Evolutionary conservation across 768 basidiomycete species (phyloP).

Genomic region (Botryobasidium botryosum): DNA sequence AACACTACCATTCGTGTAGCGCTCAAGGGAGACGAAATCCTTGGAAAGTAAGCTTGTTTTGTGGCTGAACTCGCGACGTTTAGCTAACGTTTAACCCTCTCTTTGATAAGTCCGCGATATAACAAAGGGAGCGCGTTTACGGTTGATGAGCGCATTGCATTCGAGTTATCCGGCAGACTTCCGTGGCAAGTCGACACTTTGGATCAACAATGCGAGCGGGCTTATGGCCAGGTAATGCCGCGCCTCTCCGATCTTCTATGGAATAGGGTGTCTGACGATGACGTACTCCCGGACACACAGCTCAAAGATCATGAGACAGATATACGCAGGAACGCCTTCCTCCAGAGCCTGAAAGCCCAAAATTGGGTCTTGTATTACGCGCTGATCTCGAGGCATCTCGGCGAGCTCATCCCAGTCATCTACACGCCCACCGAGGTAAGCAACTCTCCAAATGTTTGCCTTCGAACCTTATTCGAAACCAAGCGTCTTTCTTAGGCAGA

Average conservation of each 20-base stretch:
- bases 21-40: too few species aligned
- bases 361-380: conserved; percentile 71
- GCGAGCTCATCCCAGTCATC: conserved; percentile 51
- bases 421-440: conserved; percentile 62
- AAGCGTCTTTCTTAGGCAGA: conserved; percentile 34
- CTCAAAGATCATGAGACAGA: conserved; percentile 22
- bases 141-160: conserved; percentile 42
- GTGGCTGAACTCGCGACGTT: too few species aligned
- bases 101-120: too few species aligned
- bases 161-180: conserved; percentile 33
- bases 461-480: background rate
- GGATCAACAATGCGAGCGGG: conserved; percentile 59
- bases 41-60: too few species aligned
- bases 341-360: conserved; percentile 55
- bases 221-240: conserved; percentile 41
- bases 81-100: too few species aligned
- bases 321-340: conserved; percentile 53
- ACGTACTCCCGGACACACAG: conserved; percentile 19
- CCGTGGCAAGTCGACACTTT: conserved; percentile 42
- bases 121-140: conserved; percentile 56
- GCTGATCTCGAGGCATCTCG: conserved; percentile 38
- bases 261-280: background rate
- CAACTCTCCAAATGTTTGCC: background rate
- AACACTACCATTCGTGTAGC: too few species aligned
- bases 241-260: background rate